A percentile compares a stretch with the other conserved stretches of the same genome.
Evolutionary conservation across 1,284 basidiomycete genomes (phyloP).

Genomic region (Mycosarcoma maydis): DNA sequence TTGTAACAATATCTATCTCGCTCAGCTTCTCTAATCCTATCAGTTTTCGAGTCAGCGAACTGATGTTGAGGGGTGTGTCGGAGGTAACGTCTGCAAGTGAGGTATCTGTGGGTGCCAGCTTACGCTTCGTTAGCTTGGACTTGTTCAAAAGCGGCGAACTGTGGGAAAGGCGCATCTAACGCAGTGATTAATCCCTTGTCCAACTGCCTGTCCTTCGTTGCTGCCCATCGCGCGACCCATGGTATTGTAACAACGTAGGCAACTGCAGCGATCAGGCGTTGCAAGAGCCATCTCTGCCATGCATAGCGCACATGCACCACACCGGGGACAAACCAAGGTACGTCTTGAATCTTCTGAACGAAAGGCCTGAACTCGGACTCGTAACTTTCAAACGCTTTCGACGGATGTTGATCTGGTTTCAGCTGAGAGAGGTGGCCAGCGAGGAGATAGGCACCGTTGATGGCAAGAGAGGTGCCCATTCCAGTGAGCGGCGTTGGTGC

Average conservation of each 20-base stretch:
- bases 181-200: slow-evolving; percentile 10
- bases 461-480: slow-evolving; percentile 48
- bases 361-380: slow-evolving; percentile 34
- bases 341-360: slow-evolving; percentile 34
- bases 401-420: slow-evolving; percentile 12
- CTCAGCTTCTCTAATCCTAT: not conserved
- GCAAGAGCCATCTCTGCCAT: slow-evolving; percentile 7
- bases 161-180: slow-evolving; percentile 15
- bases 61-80: not conserved
- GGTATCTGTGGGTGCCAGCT: not conserved
- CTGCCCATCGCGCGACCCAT: not conserved
- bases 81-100: not conserved
- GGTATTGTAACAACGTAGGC: slow-evolving; percentile 7
- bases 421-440: slow-evolving; percentile 41
- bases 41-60: not conserved
- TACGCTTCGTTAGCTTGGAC: not conserved
- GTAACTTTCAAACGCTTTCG: slow-evolving; percentile 28
- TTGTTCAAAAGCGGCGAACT: slow-evolving; percentile 11
- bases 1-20: slow-evolving; percentile 25
- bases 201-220: slow-evolving; percentile 1
- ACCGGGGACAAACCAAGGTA: slow-evolving; percentile 33
- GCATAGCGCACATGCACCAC: slow-evolving; percentile 20
- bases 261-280: slow-evolving; percentile 3
- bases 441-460: slow-evolving; percentile 46
- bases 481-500: slow-evolving; percentile 49